Percentiles rank a stretch among this genome's conserved stretches.
These are phyloP conservation scores for Solanum habrochaites DNA, from an alignment of 257 asterid species.

Conservation along the genomic window DNA sequence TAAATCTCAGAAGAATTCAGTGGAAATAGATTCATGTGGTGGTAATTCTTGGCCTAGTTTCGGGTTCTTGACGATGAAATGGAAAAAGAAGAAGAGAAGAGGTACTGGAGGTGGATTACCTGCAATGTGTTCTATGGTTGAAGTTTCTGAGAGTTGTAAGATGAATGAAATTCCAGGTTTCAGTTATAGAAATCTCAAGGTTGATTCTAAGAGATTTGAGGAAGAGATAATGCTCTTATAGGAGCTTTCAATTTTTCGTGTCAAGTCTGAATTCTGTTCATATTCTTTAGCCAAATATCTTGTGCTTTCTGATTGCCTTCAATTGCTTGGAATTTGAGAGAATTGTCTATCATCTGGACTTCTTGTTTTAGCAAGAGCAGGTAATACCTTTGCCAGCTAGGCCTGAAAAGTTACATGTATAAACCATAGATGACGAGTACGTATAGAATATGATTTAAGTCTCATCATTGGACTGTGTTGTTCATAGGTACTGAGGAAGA, in stretches of 20 bases:
- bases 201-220: slow-evolving; percentile 46
- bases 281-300: not conserved
- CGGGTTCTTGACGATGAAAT: slow-evolving; percentile 20
- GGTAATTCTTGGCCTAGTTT: slow-evolving; percentile 46
- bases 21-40: slow-evolving; percentile 18
- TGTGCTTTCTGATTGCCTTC: not conserved
- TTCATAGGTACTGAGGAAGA: not conserved
- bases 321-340: not conserved
- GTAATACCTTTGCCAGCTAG: not conserved
- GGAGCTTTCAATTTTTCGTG: not conserved
- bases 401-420: not conserved
- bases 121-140: slow-evolving; percentile 32
- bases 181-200: slow-evolving; percentile 56
- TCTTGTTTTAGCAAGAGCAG: not conserved
- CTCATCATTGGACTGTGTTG: not conserved
- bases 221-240: not conserved
- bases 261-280: not conserved
- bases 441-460: not conserved
- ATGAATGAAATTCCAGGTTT: slow-evolving; percentile 35
- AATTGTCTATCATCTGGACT: not conserved
- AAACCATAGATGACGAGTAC: not conserved
- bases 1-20: not conserved
- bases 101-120: slow-evolving; percentile 28
- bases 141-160: slow-evolving; percentile 17
- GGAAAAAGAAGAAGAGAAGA: slow-evolving; percentile 51